Evolutionary conservation across 345 rosid species (phyloP).

Genomic region (Hypericum perforatum): DNA sequence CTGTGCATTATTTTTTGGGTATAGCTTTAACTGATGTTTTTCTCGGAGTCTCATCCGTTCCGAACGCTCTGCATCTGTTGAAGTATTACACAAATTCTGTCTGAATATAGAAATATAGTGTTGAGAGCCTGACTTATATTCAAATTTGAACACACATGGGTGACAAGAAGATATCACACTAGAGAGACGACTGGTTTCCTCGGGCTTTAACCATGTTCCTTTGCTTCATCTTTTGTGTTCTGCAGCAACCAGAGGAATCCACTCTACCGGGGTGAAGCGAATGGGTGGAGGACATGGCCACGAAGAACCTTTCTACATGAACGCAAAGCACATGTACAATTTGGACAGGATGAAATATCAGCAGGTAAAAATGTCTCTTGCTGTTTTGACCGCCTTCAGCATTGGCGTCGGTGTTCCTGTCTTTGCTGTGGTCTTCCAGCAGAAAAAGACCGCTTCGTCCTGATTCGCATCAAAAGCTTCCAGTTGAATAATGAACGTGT

Average conservation of each 20-base stretch:
- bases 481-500: no score
- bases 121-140: no score
- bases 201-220: not conserved
- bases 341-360: conserved; percentile 86
- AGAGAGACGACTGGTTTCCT: not conserved
- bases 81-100: no score
- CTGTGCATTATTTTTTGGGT: no score
- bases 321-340: conserved; percentile 97
- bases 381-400: conserved; percentile 78
- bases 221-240: not conserved
- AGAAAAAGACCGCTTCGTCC: conserved; percentile 68
- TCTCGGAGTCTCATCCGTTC: no score
- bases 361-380: conserved; percentile 71
- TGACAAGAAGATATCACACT: not conserved
- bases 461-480: not conserved
- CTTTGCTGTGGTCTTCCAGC: conserved; percentile 91
- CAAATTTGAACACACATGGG: not conserved
- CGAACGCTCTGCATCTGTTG: no score
- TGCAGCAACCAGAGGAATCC: conserved; percentile 23
- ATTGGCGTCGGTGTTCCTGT: conserved; percentile 78
- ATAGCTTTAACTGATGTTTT: no score
- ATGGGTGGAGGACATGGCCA: conserved; percentile 73
- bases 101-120: no score
- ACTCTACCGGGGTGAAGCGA: conserved; percentile 67
- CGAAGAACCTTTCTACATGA: conserved; percentile 68